Evolutionary conservation across 805 yeast species (phyloP).

Genomic region (Candida gorgasii): DNA sequence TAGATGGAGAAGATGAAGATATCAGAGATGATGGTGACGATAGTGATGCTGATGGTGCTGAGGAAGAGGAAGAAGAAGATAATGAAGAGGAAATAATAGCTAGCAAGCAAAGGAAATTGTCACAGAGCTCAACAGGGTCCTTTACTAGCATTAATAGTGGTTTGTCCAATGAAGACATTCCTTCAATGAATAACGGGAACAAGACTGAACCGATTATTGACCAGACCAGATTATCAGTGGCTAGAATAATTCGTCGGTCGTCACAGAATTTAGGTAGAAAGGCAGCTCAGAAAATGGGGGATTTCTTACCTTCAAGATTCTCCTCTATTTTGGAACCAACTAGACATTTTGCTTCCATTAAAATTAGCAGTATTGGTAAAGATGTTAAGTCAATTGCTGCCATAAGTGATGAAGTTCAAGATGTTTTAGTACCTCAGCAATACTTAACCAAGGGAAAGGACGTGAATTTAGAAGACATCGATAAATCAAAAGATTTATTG

Average conservation of each 20-base stretch:
- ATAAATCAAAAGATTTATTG: slow-evolving; percentile 22
- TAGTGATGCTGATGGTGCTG: slow-evolving; percentile 24
- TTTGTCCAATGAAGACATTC: slow-evolving; percentile 24
- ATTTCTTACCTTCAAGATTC: slow-evolving; percentile 77
- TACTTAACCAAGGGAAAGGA: slow-evolving; percentile 21
- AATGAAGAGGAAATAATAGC: slow-evolving; percentile 21
- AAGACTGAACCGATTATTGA: slow-evolving; percentile 67
- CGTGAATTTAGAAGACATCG: slow-evolving; percentile 13
- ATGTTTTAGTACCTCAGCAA: slow-evolving; percentile 32
- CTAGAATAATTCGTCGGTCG: slow-evolving; percentile 71
- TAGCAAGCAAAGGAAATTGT: slow-evolving; percentile 35
- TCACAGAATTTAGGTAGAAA: slow-evolving; percentile 75
- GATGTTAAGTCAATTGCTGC: slow-evolving; percentile 48
- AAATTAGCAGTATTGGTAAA: slow-evolving; percentile 48
- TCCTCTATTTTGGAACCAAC: slow-evolving; percentile 85
- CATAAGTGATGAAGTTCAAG: slow-evolving; percentile 37
- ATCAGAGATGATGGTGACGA: slow-evolving; percentile 16
- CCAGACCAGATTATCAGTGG: slow-evolving; percentile 68
- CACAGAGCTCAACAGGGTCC: slow-evolving; percentile 39
- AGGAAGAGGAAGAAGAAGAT: slow-evolving; percentile 24
- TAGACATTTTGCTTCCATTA: slow-evolving; percentile 87
- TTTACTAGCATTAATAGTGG: slow-evolving; percentile 35
- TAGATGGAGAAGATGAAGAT: slow-evolving; percentile 19
- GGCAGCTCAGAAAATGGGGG: slow-evolving; percentile 88
- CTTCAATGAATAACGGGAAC: slow-evolving; percentile 12